These are phyloP conservation scores for Neofusicoccum parvum DNA, from an alignment of 2,329 filamentous ascomycete species.

Conservation along the genomic window DNA sequence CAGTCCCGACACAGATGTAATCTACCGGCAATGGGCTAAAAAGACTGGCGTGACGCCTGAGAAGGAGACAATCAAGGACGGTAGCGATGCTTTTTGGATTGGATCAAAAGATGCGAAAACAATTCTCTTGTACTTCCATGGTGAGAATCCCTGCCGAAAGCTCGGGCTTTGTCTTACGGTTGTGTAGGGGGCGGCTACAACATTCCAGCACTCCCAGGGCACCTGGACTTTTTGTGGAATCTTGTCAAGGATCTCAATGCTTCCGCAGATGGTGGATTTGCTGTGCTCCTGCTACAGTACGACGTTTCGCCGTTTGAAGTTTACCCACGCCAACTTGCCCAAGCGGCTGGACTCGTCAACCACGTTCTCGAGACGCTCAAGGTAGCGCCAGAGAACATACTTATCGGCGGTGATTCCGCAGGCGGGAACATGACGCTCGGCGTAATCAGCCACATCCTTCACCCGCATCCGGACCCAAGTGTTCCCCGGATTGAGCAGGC, in stretches of 20 bases:
- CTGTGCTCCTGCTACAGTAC: conserved; percentile 29
- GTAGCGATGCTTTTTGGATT: conserved; percentile 12
- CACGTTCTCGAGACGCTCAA: conserved; percentile 24
- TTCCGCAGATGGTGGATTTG: not conserved
- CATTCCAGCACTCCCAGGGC: not conserved
- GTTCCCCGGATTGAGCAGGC: not conserved
- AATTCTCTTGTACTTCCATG: conserved; percentile 14
- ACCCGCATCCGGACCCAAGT: conserved; percentile 27
- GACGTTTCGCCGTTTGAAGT: conserved; percentile 27
- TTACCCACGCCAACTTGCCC: conserved; percentile 29
- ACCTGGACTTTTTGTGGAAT: not conserved
- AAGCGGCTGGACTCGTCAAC: conserved; percentile 26
- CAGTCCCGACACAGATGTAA: not conserved
- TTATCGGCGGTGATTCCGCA: conserved; percentile 27
- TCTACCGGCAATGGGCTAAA: conserved; percentile 3
- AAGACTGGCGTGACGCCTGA: not conserved
- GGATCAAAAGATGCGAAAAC: conserved; percentile 14
- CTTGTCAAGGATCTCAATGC: not conserved
- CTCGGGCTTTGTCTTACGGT: too few relatives aligned
- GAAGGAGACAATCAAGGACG: conserved; percentile 1
- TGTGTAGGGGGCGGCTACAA: conserved; percentile 9
- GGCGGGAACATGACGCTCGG: conserved; percentile 27
- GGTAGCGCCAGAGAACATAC: not conserved
- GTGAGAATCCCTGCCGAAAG: not conserved
- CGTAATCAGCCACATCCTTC: conserved; percentile 31